phyloP scores from a whole-genome alignment of 805 yeast genomes.

The Priceomyces carsonii region DNA sequence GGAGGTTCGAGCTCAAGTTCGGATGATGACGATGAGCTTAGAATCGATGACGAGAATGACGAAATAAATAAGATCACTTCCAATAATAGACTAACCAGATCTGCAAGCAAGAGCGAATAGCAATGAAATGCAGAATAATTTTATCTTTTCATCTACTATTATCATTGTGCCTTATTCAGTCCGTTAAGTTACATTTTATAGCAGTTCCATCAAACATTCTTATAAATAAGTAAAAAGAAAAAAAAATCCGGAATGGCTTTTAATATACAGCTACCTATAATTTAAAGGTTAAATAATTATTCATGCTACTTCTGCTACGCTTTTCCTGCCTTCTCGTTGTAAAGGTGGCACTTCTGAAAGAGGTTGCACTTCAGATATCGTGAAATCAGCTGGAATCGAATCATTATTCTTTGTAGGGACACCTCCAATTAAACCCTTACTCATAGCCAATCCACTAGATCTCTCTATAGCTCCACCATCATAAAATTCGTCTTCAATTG shows the following conservation, averaged over 20 bases:
- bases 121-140: background rate
- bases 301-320: conserved; percentile 9
- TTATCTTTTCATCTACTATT: background rate
- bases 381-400: conserved; percentile 3
- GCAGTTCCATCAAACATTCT: no score
- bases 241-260: no score
- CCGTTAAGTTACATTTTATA: no score
- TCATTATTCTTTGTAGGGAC: conserved; percentile 61
- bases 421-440: conserved; percentile 91
- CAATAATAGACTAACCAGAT: conserved; percentile 35
- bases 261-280: no score
- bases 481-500: conserved; percentile 86
- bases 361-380: conserved; percentile 19
- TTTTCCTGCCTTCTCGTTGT: conserved; percentile 36
- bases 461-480: conserved; percentile 68
- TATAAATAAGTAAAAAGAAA: no score
- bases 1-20: conserved; percentile 34
- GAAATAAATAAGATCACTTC: conserved; percentile 14
- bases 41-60: conserved; percentile 17
- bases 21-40: conserved; percentile 28
- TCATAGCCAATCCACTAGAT: conserved; percentile 79
- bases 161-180: conserved; percentile 1
- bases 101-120: conserved; percentile 39
- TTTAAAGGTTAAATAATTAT: no score
- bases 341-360: conserved; percentile 34